phyloP scores from a whole-genome alignment of 1,284 basidiomycete species.

The Acaromyces ingoldii region DNA sequence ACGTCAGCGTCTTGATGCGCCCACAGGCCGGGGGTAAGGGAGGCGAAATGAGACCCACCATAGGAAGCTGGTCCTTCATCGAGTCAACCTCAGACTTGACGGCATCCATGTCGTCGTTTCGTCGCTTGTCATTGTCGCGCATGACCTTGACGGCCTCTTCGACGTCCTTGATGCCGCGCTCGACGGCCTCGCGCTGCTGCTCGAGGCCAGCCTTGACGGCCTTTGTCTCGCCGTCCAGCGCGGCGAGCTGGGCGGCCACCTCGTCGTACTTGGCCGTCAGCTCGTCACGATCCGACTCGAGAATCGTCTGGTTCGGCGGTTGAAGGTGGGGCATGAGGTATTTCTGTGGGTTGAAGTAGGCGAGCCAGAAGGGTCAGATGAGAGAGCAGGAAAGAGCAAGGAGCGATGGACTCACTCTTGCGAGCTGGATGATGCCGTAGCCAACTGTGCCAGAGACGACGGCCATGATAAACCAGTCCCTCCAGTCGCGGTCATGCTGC shows the following conservation, averaged over 20 bases:
- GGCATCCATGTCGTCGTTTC: conserved; percentile 84
- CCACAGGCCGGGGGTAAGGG: background rate
- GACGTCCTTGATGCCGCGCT: conserved; percentile 72
- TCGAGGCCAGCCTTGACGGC: conserved; percentile 73
- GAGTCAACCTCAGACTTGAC: conserved; percentile 58
- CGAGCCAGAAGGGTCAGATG: no score
- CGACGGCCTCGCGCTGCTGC: conserved; percentile 72
- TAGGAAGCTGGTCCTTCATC: conserved; percentile 83
- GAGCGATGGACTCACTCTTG: conserved; percentile 68
- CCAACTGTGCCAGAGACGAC: conserved; percentile 82
- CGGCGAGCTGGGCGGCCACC: conserved; percentile 65
- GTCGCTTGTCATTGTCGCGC: conserved; percentile 69
- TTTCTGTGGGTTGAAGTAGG: conserved; percentile 63
- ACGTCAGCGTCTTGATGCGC: background rate
- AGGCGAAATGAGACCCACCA: conserved; percentile 56
- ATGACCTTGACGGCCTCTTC: conserved; percentile 71
- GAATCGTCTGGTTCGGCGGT: conserved; percentile 80
- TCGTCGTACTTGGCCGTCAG: conserved; percentile 89
- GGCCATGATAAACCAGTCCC: conserved; percentile 66
- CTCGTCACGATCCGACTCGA: conserved; percentile 79
- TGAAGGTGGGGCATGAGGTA: conserved; percentile 84
- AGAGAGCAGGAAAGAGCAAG: background rate
- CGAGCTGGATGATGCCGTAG: conserved; percentile 81
- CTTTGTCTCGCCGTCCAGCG: conserved; percentile 72
- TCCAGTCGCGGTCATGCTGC: conserved; percentile 33